Evolutionary conservation across 148 eudicot genomes (phyloP).

Genomic region (Camellia sinensis): DNA sequence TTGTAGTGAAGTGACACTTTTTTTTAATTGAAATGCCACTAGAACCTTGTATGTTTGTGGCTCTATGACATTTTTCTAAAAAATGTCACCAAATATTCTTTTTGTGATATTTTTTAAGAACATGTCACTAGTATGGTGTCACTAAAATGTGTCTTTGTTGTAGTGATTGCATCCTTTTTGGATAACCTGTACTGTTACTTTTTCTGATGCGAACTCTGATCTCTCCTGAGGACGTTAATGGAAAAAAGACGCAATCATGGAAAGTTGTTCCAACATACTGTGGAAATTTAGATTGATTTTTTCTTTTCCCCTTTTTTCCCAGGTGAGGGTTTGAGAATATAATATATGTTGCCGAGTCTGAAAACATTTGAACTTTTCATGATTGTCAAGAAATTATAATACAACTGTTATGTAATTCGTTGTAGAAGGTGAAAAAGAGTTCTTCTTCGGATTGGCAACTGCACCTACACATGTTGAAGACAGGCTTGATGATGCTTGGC

Average conservation of each 20-base stretch:
- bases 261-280: neutral
- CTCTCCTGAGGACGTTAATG: neutral
- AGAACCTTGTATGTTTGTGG: too few species aligned
- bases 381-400: slow-evolving; percentile 1
- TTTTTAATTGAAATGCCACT: too few species aligned
- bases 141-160: too few species aligned
- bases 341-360: too few species aligned
- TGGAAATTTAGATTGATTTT: neutral
- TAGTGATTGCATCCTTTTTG: neutral
- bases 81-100: too few species aligned
- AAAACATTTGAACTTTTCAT: neutral
- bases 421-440: slow-evolving; percentile 61
- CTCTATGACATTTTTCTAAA: too few species aligned
- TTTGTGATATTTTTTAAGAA: too few species aligned
- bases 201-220: neutral
- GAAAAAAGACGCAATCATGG: neutral
- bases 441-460: slow-evolving; percentile 97
- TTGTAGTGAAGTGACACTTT: too few species aligned
- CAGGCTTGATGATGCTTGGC: slow-evolving; percentile 95
- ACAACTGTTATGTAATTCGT: neutral
- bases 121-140: too few species aligned
- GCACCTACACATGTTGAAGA: slow-evolving; percentile 99
- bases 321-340: neutral
- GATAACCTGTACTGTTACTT: neutral
- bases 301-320: neutral